Percentiles rank a stretch among this genome's conserved stretches.
Conservation (phyloP, 805 yeast species). For the Starmera caribaea region DNA sequence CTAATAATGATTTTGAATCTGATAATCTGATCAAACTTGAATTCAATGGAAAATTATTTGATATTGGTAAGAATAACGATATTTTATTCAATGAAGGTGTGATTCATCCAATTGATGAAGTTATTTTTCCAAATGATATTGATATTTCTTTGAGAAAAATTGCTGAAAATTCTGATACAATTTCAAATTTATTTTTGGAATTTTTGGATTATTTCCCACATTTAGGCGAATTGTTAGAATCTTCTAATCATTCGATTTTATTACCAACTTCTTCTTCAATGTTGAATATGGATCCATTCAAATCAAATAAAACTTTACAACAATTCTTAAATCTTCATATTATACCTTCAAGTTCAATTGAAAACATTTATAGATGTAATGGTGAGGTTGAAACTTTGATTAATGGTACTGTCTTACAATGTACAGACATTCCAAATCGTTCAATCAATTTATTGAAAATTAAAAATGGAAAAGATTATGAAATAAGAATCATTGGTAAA, state of each 20-base stretch:
- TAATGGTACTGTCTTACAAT: constrained; percentile 33
- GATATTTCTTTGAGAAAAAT: constrained; percentile 46
- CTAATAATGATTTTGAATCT: constrained; percentile 2
- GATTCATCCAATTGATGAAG: constrained; percentile 53
- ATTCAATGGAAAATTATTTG: constrained; percentile 12
- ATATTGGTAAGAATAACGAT: constrained; percentile 38
- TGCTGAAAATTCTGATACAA: constrained; percentile 41
- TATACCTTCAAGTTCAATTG: constrained; percentile 47
- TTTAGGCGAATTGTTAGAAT: constrained; percentile 31
- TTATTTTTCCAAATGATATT: constrained; percentile 49
- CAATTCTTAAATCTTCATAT: constrained; percentile 61
- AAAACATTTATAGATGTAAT: constrained; percentile 38
- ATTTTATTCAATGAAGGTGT: constrained; percentile 79
- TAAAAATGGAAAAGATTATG: constrained; percentile 41
- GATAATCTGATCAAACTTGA: constrained; percentile 10
- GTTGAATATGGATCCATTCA: constrained; percentile 36
- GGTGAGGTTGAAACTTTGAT: constrained; percentile 32
- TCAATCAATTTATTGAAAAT: constrained; percentile 30
- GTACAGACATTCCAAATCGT: constrained; percentile 28
- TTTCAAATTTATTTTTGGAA: constrained; percentile 26
- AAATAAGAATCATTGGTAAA: constrained; percentile 46
- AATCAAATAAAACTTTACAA: constrained; percentile 31
- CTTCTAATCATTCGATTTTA: constrained; percentile 47
- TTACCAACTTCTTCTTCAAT: constrained; percentile 61
- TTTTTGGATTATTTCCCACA: constrained; percentile 36